Conservation (phyloP, 2,329 filamentous ascomycete species). For the Lojkania enalia region DNA sequence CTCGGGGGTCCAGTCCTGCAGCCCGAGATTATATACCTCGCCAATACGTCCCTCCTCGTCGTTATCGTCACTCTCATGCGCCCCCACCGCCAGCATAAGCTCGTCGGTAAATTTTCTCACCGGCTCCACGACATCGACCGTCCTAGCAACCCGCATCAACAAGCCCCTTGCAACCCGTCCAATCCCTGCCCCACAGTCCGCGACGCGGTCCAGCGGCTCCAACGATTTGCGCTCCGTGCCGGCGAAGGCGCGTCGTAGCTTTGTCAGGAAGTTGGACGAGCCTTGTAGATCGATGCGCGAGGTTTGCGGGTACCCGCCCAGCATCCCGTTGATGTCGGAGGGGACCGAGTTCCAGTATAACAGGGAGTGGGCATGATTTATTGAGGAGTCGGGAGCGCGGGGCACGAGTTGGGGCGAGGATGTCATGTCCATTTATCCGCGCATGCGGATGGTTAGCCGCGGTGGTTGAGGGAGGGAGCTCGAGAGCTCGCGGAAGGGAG, state of each 20-base stretch:
- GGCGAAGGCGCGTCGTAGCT: constrained; percentile 55
- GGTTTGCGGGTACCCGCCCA: constrained; percentile 72
- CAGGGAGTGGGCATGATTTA: constrained; percentile 49
- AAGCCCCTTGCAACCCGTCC: constrained; percentile 80
- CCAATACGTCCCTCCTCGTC: constrained; percentile 56
- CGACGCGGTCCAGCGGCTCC: constrained; percentile 48
- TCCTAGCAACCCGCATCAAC: constrained; percentile 68
- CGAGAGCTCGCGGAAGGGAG: no score
- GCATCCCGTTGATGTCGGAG: constrained; percentile 71
- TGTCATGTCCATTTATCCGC: constrained; percentile 39
- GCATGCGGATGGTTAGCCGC: no score
- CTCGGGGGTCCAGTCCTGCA: constrained; percentile 69
- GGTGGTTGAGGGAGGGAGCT: no score
- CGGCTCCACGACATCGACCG: constrained; percentile 84
- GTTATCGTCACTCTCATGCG: constrained; percentile 26
- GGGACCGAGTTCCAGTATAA: constrained; percentile 58
- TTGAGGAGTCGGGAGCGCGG: constrained; percentile 45
- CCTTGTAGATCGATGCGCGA: constrained; percentile 72
- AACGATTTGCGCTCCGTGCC: constrained; percentile 18
- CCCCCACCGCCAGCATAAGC: constrained; percentile 48
- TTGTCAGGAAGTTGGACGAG: constrained; percentile 69
- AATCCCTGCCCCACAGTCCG: constrained; percentile 71
- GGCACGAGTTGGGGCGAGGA: constrained; percentile 26
- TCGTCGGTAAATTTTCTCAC: constrained; percentile 75
- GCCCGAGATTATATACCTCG: constrained; percentile 69